Conservation (phyloP, 148 eudicot genomes). For the Bassia scoparia region DNA sequence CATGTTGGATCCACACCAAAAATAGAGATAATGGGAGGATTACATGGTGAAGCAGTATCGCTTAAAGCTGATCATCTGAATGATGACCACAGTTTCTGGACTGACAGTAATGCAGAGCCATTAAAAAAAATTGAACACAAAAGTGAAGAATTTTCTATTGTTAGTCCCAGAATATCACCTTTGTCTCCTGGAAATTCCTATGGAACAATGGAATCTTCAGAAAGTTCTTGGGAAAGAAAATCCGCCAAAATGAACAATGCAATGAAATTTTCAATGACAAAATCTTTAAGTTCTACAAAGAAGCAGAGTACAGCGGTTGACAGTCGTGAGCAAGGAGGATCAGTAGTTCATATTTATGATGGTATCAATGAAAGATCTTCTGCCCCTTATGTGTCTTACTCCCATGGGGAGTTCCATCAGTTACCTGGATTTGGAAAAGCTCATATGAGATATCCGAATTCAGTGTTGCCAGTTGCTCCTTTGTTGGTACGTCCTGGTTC, state of each 20-base stretch:
- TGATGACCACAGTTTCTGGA: conserved; percentile 35
- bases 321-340: conserved; percentile 9
- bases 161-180: conserved; percentile 29
- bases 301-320: conserved; percentile 16
- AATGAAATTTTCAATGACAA: conserved; percentile 24
- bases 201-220: conserved; percentile 38
- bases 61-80: conserved; percentile 26
- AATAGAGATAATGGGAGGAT: conserved; percentile 21
- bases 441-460: conserved; percentile 51
- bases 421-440: conserved; percentile 45
- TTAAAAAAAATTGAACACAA: conserved; percentile 22
- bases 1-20: conserved; percentile 24
- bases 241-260: conserved; percentile 23
- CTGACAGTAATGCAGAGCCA: conserved; percentile 27
- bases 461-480: conserved; percentile 48
- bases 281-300: conserved; percentile 25
- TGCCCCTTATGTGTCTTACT: conserved; percentile 35
- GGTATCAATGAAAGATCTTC: conserved; percentile 25
- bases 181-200: conserved; percentile 30
- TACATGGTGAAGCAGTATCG: conserved; percentile 19
- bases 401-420: conserved; percentile 35
- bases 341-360: conserved; percentile 17
- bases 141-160: conserved; percentile 22
- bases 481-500: conserved; percentile 51
- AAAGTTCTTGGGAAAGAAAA: conserved; percentile 40